Evolutionary conservation across 495 filamentous ascomycete species (phyloP).

Genomic region (Astrothelium subdiscretum): DNA sequence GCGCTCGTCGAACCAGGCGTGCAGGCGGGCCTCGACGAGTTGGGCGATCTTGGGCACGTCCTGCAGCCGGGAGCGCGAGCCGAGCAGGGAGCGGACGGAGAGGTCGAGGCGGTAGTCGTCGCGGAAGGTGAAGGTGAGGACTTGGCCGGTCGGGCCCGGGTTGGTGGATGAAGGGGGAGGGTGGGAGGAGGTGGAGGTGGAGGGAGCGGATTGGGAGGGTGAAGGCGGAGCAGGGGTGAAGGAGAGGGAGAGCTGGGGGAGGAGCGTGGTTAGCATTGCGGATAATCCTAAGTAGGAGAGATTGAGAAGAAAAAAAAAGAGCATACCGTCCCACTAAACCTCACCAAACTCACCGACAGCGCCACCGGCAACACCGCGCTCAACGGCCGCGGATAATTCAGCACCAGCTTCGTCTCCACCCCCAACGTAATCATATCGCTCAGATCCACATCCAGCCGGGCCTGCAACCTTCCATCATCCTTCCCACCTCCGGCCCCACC

Average conservation of each 20-base stretch:
- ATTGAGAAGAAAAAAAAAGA: neutral
- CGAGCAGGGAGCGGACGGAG: constrained; percentile 80
- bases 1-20: constrained; percentile 94
- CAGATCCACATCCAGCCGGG: constrained; percentile 90
- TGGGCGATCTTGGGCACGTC: constrained; percentile 98
- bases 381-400: constrained; percentile 85
- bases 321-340: constrained; percentile 72
- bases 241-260: constrained; percentile 57
- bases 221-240: constrained; percentile 33
- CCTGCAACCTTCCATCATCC: constrained; percentile 63
- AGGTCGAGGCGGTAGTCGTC: constrained; percentile 94
- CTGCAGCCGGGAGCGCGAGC: constrained; percentile 76
- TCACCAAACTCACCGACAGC: constrained; percentile 76
- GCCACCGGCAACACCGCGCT: constrained; percentile 90
- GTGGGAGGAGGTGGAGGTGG: constrained; percentile 15
- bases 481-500: constrained; percentile 33
- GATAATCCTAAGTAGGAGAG: neutral
- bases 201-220: constrained; percentile 11
- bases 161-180: constrained; percentile 13
- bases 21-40: constrained; percentile 78
- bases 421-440: constrained; percentile 91
- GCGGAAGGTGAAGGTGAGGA: constrained; percentile 86
- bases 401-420: constrained; percentile 80
- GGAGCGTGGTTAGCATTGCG: constrained; percentile 3
- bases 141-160: constrained; percentile 46